Percentiles rank a stretch among this genome's conserved stretches.
These are phyloP conservation scores for Calonectria naviculata DNA, from an alignment of 2,329 filamentous ascomycete species.

Conservation along the genomic window DNA sequence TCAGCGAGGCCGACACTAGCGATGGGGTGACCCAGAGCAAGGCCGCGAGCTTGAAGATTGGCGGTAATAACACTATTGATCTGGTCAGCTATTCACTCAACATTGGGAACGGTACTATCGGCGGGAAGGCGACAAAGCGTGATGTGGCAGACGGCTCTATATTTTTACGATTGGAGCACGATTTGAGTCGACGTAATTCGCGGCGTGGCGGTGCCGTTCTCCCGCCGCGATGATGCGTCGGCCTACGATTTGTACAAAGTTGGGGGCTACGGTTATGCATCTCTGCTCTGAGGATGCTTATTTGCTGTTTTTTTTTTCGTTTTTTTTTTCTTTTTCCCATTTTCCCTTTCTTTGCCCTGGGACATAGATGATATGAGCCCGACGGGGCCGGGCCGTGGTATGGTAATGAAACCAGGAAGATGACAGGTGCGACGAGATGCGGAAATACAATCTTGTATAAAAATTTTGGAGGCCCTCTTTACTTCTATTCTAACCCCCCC, in stretches of 20 bases:
- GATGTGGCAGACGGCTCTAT: conserved; percentile 7
- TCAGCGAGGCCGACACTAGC: conserved; percentile 52
- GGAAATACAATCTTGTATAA: conserved; percentile 39
- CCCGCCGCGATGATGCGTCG: not conserved
- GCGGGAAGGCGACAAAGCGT: conserved; percentile 37
- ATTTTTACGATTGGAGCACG: not conserved
- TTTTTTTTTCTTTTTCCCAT: too few species aligned
- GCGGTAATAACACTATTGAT: conserved; percentile 60
- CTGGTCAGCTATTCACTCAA: conserved; percentile 60
- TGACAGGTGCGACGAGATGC: conserved; percentile 31
- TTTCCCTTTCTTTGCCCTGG: conserved; percentile 17
- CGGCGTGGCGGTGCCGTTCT: conserved; percentile 23
- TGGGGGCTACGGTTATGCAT: conserved; percentile 32
- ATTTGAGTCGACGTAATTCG: not conserved
- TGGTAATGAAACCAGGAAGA: conserved; percentile 35
- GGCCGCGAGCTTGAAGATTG: conserved; percentile 55
- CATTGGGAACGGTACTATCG: conserved; percentile 44
- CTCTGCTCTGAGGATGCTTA: conserved; percentile 26
- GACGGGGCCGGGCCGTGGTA: conserved; percentile 26
- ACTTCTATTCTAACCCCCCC: conserved; percentile 35
- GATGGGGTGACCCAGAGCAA: conserved; percentile 47
- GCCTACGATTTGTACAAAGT: conserved; percentile 36
- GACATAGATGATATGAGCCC: conserved; percentile 17
- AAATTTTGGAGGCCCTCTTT: conserved; percentile 27
- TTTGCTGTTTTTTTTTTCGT: conserved; percentile 20